Base-by-base conservation (phyloP, 768 basidiomycete genomes). In the Agaricus sinodeliciosus region DNA sequence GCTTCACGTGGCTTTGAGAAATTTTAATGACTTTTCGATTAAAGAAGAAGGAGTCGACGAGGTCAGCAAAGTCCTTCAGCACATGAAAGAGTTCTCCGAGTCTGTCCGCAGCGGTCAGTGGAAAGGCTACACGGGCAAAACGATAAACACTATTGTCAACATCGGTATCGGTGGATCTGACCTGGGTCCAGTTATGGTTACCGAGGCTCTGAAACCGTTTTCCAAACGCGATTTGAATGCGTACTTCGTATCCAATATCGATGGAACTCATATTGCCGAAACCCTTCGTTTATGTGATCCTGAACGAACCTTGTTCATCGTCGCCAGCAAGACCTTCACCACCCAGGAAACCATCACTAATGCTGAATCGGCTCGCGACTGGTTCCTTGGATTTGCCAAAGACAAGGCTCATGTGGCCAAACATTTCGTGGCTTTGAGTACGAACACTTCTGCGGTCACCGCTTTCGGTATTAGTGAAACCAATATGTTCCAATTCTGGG, bases 401-500 rank as follows among this genome's bases (percentile, higher is more conserved):
- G 93, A 96, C 65, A 86, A 88, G 71, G 76, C 79, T 1, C 93
- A 97, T 71, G 90, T 98, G 56, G 93, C 95, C 56, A 98, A 97
- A 74, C 96, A 99, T 76, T 99, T 99, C 66, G 94, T 97, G 37
- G 96, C 96, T 3, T 83, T 99, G 54, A 94, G 90, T 63, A 99
- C 96, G 53, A 99, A 99, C 70, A 92, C 92, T 48, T 80, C 85
- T 65, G 92, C 90, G 9, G 96, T 98, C 51, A 89, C 90, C 15
- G 82, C 78, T 2, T 99, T 99, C 63, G 96, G 96, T 39, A 99
- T 99, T 63, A 76, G 86, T 43, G 68, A 84, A 55, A 78, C 79
- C 60, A 97, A 97, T 74, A 99, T 99, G 94, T 99, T 99, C 82
- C 85, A 88, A 66, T 98, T 99, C 82, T 99, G 95, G 95, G 96